Percentiles rank a stretch among this genome's conserved stretches.
These are phyloP conservation scores for Kazachstania taianensis DNA, from an alignment of 805 yeast genomes.

Conservation along the genomic window DNA sequence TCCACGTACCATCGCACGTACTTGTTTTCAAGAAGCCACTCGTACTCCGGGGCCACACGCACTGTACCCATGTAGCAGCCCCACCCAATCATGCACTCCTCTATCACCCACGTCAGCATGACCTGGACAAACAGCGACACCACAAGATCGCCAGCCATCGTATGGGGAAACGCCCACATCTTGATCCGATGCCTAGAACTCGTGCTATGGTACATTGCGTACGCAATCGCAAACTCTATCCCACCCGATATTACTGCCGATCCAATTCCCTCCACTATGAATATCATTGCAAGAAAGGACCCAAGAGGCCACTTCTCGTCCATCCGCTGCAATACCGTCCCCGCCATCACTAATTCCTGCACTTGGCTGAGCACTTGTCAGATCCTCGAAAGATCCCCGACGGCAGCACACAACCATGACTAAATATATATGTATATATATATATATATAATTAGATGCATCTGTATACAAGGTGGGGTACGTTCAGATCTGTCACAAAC, in stretches of 20 bases:
- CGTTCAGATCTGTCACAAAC: too few relatives aligned
- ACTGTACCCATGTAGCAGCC: slow-evolving; percentile 7
- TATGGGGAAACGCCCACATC: slow-evolving; percentile 23
- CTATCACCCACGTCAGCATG: slow-evolving; percentile 16
- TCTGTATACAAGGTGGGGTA: too few relatives aligned
- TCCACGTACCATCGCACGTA: neutral
- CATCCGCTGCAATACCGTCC: too few relatives aligned
- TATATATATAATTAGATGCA: too few relatives aligned
- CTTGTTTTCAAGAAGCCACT: neutral
- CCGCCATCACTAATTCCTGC: too few relatives aligned
- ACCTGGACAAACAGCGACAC: slow-evolving; percentile 17
- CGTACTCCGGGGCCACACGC: neutral
- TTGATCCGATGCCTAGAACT: slow-evolving; percentile 3
- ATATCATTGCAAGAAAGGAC: slow-evolving; percentile 4
- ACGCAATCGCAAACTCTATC: slow-evolving; percentile 20
- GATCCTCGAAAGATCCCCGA: too few relatives aligned
- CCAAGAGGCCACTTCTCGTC: neutral
- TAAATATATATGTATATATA: too few relatives aligned
- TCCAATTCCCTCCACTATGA: slow-evolving; percentile 12
- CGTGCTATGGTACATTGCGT: slow-evolving; percentile 17
- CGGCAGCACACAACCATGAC: too few relatives aligned
- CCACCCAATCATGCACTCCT: slow-evolving; percentile 17
- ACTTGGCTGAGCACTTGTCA: too few relatives aligned
- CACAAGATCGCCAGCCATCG: slow-evolving; percentile 22
- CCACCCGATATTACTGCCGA: slow-evolving; percentile 21